Percentiles rank a stretch among this genome's conserved stretches.
Conservation (phyloP, 2,329 filamentous ascomycete genomes). For the Cadophora malorum region DNA sequence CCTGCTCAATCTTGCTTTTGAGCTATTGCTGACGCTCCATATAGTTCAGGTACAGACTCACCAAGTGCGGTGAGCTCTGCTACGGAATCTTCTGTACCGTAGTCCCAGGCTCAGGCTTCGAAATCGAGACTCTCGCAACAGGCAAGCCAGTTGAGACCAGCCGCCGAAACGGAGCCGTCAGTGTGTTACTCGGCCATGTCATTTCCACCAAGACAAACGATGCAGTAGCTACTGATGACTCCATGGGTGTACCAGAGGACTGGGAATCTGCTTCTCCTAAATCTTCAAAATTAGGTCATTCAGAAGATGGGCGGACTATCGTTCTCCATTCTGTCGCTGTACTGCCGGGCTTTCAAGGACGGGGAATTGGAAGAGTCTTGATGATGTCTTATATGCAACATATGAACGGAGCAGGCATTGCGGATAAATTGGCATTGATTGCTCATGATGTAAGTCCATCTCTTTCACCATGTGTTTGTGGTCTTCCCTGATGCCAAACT, state of each 20-base stretch:
- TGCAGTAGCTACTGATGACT: conserved; percentile 70
- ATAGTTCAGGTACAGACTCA: conserved; percentile 79
- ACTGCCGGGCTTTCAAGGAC: conserved; percentile 74
- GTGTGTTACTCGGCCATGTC: conserved; percentile 77
- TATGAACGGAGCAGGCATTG: conserved; percentile 72
- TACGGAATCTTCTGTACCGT: conserved; percentile 80
- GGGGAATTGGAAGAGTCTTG: conserved; percentile 75
- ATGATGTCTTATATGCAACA: conserved; percentile 80
- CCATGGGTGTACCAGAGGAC: conserved; percentile 76
- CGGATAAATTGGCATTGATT: conserved; percentile 76
- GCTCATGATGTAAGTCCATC: conserved; percentile 67
- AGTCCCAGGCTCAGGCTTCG: conserved; percentile 54
- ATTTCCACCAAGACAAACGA: conserved; percentile 74
- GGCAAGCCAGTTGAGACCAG: conserved; percentile 66
- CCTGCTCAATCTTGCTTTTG: not conserved
- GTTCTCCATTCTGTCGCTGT: conserved; percentile 85
- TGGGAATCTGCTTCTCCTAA: conserved; percentile 61
- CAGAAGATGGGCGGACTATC: conserved; percentile 75
- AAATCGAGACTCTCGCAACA: conserved; percentile 59
- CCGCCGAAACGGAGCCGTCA: conserved; percentile 59
- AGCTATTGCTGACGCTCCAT: conserved; percentile 24
- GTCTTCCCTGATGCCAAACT: not conserved
- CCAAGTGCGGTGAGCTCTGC: conserved; percentile 75
- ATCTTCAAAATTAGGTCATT: conserved; percentile 66
- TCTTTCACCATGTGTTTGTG: too few relatives aligned